These are phyloP conservation scores for Globisporangium viniferum DNA, from an alignment of 352 stramenopile genomes.

Conservation along the genomic window DNA sequence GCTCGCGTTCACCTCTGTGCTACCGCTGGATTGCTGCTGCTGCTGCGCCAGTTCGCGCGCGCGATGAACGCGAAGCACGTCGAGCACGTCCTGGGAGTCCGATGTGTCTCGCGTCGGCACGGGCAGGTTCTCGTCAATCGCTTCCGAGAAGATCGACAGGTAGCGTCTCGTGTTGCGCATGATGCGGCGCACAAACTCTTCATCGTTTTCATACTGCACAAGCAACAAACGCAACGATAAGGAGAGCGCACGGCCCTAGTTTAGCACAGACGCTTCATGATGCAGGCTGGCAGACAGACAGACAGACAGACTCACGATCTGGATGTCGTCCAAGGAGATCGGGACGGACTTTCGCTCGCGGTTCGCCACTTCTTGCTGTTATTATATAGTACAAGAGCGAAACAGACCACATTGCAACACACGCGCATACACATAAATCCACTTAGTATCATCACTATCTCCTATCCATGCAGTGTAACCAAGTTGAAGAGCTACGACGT, in stretches of 20 bases:
- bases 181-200: constrained; percentile 83
- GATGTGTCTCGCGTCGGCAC: constrained; percentile 77
- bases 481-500: not conserved
- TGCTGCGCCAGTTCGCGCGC: constrained; percentile 68
- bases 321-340: constrained; percentile 77
- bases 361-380: constrained; percentile 86
- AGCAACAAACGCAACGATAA: not conserved
- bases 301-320: constrained; percentile 47
- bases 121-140: constrained; percentile 86
- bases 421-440: not conserved
- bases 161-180: constrained; percentile 85
- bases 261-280: not conserved
- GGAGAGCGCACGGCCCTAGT: not conserved
- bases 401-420: no score
- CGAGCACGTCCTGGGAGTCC: constrained; percentile 79
- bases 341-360: constrained; percentile 75
- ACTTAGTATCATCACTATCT: not conserved
- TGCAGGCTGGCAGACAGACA: not conserved
- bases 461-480: not conserved
- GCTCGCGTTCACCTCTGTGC: constrained; percentile 22
- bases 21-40: constrained; percentile 34
- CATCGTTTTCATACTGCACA: constrained; percentile 73
- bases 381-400: not conserved
- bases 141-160: constrained; percentile 85
- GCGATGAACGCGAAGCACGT: constrained; percentile 77